Base-by-base conservation (phyloP, 805 yeast species). In the Metschnikowia santaceciliae region DNA sequence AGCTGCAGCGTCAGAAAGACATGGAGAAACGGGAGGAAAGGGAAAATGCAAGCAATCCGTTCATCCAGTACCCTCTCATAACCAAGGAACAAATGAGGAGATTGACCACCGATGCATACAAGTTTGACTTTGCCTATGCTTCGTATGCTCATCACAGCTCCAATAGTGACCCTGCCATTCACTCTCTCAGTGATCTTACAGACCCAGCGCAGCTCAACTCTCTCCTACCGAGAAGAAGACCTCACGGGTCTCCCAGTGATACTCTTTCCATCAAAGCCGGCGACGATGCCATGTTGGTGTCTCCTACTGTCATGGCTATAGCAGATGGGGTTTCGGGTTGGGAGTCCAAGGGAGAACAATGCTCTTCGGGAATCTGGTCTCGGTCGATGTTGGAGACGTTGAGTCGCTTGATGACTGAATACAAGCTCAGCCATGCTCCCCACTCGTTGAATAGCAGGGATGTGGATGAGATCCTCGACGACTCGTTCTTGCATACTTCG, bases 261-360 rank as follows among this genome's bases (percentile, higher is more conserved):
- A 79, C 84, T 0, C 61, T 79, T 3, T 74, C 80, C 6, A 71
- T 79, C 42, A 75, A 76, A 54, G 79, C 78, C 20, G 83, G 84
- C 1, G 84, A 79, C 54, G 84, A 79, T 58, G 82, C 84, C 7
- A 77, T 79, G 81, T 64, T 79, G 39, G 76, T 78, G 1, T 75
- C 80, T 3, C 81, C 82, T 0, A 71, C 79, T 4, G 71, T 79
- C 40, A 58, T 79, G 48, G 83, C 80, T 2, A 72, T 79, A 3
- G 83, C 84, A 3, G 84, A 79, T 58, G 84, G 84, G 1, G 81
- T 79, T 6, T 75, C 80, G 19, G 81, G 82, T 1, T 79, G 83
- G 83, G 79, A 75, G 57, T 70, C 74, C 17, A 70, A 67, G 37
- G 68, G 65, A 2, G 57, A 51, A 20, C 74, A 75, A 49, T 67